These are phyloP conservation scores for Ceratobasidium sp. DNA, from an alignment of 1,284 basidiomycete genomes.

Conservation along the genomic window DNA sequence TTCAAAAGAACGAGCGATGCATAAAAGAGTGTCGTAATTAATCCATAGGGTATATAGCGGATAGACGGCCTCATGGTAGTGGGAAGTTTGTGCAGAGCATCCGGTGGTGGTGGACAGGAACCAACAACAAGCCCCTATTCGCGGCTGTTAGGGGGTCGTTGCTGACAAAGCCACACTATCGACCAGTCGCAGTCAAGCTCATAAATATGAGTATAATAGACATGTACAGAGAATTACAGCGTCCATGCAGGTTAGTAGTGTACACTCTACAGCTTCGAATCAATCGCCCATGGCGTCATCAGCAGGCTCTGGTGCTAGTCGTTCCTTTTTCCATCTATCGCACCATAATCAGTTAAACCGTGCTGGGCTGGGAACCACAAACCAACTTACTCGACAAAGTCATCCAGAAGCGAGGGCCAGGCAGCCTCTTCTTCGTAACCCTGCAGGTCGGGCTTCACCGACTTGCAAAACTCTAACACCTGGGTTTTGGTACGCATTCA, in stretches of 20 bases:
- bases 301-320: background rate
- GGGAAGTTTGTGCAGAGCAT: background rate
- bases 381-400: conserved; percentile 67
- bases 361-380: background rate
- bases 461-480: conserved; percentile 74
- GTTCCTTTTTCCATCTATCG: conserved; percentile 36
- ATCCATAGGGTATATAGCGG: conserved; percentile 9
- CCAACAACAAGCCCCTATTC: conserved; percentile 17
- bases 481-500: conserved; percentile 2
- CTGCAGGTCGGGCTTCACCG: conserved; percentile 68
- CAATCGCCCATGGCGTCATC: conserved; percentile 22
- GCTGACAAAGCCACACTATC: conserved; percentile 14
- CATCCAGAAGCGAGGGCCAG: conserved; percentile 82
- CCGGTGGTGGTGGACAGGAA: conserved; percentile 21
- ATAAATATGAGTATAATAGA: conserved; percentile 38
- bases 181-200: background rate
- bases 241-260: conserved; percentile 12
- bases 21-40: conserved; percentile 36
- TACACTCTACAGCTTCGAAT: background rate
- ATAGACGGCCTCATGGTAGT: conserved; percentile 7
- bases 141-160: conserved; percentile 1
- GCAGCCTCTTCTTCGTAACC: conserved; percentile 83
- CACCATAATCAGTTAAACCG: background rate
- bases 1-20: conserved; percentile 18
- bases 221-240: background rate